These are phyloP conservation scores for Viola odorata DNA, from an alignment of 345 rosid species.

Conservation along the genomic window DNA sequence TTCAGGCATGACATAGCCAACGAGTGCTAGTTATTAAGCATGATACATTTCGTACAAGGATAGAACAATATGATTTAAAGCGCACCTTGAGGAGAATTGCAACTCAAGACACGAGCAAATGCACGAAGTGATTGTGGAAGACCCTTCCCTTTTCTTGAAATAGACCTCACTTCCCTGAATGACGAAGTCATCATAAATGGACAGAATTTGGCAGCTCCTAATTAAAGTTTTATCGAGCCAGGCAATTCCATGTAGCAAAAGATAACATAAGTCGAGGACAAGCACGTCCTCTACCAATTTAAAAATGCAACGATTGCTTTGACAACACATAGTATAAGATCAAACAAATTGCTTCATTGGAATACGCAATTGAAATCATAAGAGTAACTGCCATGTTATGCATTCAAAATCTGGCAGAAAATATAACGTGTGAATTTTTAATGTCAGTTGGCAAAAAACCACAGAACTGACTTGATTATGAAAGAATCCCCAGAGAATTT, in stretches of 20 bases:
- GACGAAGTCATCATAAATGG: conserved; percentile 15
- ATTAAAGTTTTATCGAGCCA: neutral
- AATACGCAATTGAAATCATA: too few relatives aligned
- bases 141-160: conserved; percentile 68
- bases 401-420: too few relatives aligned
- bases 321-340: too few relatives aligned
- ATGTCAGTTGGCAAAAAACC: neutral
- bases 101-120: conserved; percentile 63
- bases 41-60: neutral
- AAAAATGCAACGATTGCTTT: too few relatives aligned
- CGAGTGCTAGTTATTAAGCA: neutral
- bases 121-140: conserved; percentile 83
- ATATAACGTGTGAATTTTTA: too few relatives aligned
- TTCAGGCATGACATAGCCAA: neutral
- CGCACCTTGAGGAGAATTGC: conserved; percentile 52
- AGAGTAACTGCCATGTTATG: too few relatives aligned
- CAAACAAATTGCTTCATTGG: too few relatives aligned
- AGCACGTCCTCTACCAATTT: too few relatives aligned
- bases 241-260: too few relatives aligned
- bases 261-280: too few relatives aligned
- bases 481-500: conserved; percentile 40
- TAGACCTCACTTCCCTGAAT: conserved; percentile 68
- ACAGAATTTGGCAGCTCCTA: neutral
- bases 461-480: conserved; percentile 57
- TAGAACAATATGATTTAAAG: conserved; percentile 9